Base-by-base conservation (phyloP, 1,139 yeast genomes). In the Geotrichum siamense region DNA sequence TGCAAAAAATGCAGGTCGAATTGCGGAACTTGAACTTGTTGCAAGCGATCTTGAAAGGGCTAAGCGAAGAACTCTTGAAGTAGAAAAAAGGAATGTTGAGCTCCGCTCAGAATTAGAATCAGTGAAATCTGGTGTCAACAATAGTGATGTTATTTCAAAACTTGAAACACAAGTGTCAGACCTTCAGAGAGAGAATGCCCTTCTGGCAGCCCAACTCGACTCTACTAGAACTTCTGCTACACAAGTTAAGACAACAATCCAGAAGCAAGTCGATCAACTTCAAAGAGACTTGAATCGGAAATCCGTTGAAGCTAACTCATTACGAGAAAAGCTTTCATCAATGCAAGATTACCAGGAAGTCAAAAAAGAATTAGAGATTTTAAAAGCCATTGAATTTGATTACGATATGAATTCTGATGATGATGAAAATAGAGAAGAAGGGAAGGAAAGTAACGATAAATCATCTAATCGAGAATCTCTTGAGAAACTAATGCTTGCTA, bases 281-380 rank as follows among this genome's bases (percentile, higher is more conserved):
- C 66, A 64, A 35, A 64, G 76, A 39, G 86, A 83, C 51, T 56
- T 72, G 3, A 57, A 60, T 1, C 71, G 72, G 36, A 64, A 78
- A 53, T 65, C 64, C 13, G 61, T 63, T 13, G 93, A 83, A 55
- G 62, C 77, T 25, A 69, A 66, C 10, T 60, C 64, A 23, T 66
- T 82, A 51, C 74, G 75, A 54, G 60, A 64, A 8, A 72, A 79
- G 51, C 67, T 87, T 55, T 93, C 84, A 51, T 68, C 74, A 12
- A 75, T 84, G 62, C 87, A 83, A 55, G 89, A 81, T 58, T 87
- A 89, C 61, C 87, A 82, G 44, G 86, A 83, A 52, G 62, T 87
- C 41, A 86, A 84, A 60, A 74, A 75, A 41, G 96, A 87, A 57
- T 67, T 87, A 48, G 74, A 72, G 17, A 74, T 86, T 22, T 62